Percentiles rank a stretch among this genome's conserved stretches.
phyloP scores from a whole-genome alignment of 164 flowering plant species.

The Cinnamomum chago region DNA sequence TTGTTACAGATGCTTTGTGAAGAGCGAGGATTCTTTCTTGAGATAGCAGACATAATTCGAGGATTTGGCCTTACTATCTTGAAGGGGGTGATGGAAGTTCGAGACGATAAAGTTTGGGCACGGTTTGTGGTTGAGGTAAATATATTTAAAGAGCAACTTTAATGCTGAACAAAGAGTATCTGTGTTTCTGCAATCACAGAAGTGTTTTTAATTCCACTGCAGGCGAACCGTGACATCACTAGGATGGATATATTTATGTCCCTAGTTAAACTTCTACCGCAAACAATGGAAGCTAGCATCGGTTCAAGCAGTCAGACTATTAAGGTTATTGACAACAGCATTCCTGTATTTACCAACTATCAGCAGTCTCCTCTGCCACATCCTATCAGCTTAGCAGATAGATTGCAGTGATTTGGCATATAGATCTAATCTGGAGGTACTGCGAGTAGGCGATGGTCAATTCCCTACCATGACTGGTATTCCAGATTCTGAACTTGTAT shows the following conservation, averaged over 20 bases:
- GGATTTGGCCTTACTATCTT: conserved; percentile 84
- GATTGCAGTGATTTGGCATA: not conserved
- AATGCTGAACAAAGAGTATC: not conserved
- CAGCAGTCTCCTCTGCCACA: conserved; percentile 10
- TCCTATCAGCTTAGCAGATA: conserved; percentile 1
- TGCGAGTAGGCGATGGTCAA: conserved; percentile 7
- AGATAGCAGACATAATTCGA: conserved; percentile 75
- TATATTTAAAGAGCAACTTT: not conserved
- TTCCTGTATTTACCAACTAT: not conserved
- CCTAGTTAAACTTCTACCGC: conserved; percentile 76
- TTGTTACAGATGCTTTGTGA: conserved; percentile 76
- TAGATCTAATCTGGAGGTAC: conserved; percentile 5
- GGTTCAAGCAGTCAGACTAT: not conserved
- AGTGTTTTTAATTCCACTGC: conserved; percentile 9
- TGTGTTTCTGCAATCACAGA: not conserved
- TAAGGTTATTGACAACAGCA: not conserved
- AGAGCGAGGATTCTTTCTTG: conserved; percentile 74
- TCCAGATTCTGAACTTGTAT: conserved; percentile 7
- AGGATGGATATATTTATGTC: conserved; percentile 92
- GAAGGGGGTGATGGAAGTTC: conserved; percentile 81
- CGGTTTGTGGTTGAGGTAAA: conserved; percentile 82
- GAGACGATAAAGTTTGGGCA: conserved; percentile 77
- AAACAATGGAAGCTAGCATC: conserved; percentile 38
- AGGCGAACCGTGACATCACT: conserved; percentile 90
- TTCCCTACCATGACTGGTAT: conserved; percentile 13